Conservation (phyloP, 495 filamentous ascomycete genomes). For the Penicillium taxi region DNA sequence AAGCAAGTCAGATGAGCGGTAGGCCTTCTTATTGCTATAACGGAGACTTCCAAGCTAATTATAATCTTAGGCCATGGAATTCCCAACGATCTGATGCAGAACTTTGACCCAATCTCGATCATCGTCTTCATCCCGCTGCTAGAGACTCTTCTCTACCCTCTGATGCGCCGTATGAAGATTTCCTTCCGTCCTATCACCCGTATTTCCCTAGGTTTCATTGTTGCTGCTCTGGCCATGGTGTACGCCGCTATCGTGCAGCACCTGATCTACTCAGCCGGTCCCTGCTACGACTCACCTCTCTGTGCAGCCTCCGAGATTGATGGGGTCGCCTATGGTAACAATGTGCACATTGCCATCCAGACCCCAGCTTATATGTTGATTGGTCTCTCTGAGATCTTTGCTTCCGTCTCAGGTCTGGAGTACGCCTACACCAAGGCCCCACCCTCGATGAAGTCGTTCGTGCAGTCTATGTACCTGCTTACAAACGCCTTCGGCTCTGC, state of each 20-base stretch:
- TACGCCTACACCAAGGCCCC: slow-evolving; percentile 84
- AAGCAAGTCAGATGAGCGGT: slow-evolving; percentile 45
- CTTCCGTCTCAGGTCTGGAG: slow-evolving; percentile 60
- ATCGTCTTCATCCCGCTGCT: slow-evolving; percentile 65
- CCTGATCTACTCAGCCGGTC: slow-evolving; percentile 56
- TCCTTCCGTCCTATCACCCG: slow-evolving; percentile 65
- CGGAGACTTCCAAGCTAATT: too few relatives aligned
- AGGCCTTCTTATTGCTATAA: too few relatives aligned
- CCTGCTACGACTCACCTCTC: slow-evolving; percentile 38
- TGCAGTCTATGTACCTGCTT: slow-evolving; percentile 66
- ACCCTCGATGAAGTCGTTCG: slow-evolving; percentile 72
- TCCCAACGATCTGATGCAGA: slow-evolving; percentile 68
- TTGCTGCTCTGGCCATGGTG: slow-evolving; percentile 56
- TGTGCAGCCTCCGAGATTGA: slow-evolving; percentile 28
- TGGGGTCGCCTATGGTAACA: slow-evolving; percentile 31
- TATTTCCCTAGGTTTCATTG: slow-evolving; percentile 63
- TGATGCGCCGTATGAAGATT: slow-evolving; percentile 55
- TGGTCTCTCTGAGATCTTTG: slow-evolving; percentile 67
- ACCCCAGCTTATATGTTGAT: slow-evolving; percentile 63
- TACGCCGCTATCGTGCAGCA: slow-evolving; percentile 64
- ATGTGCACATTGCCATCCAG: slow-evolving; percentile 61
- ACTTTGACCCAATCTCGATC: slow-evolving; percentile 68
- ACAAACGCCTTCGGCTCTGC: slow-evolving; percentile 65
- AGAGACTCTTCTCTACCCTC: slow-evolving; percentile 60
- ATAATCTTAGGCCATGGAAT: too few relatives aligned